Base-by-base conservation (phyloP, 192 early-diverging fungal species). In the Podila epicladia region DNA sequence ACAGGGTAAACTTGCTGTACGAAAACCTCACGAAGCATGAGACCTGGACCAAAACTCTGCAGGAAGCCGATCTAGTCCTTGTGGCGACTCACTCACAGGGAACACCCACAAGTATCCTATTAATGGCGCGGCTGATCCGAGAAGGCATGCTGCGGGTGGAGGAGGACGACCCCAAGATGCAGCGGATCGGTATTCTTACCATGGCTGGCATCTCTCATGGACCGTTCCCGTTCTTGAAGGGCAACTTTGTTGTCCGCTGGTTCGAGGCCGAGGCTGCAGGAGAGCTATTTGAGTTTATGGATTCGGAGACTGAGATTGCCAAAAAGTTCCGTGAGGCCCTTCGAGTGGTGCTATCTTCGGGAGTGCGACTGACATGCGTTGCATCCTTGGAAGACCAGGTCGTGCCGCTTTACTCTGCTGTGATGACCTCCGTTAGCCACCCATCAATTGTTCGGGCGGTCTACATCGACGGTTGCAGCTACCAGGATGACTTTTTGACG, bases 361-460 rank as follows among this genome's bases (percentile, higher is more conserved):
- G 95, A 8, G 89, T 95, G 17, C 86, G 93, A 22, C 74, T 94
- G 26, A 89, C 93, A 5, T 90, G 93, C 37, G 87, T 97, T 15
- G 97, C 93, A 8, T 93, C 92, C 7, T 94, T 97, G 94, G 94
- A 96, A 64, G 97, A 99, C 75, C 96, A 99, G 82, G 97, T 97
- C 0, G 97, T 99, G 4, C 97, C 97, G 7, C 82, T 96, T 20
- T 93, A 96, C 82, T 93, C 95, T 24, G 91, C 91, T 3, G 84
- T 93, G 50, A 82, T 94, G 73, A 87, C 90, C 15, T 88, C 89
- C 20, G 82, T 91, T 7, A 84, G 85, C 32, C 94, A 96, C 64
- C 93, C 92, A 19, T 92, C 93, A 41, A 92, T 99, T 12, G 93
- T 94, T 57, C 93, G 97, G 26, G 94, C 95, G 19, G 85, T 97